A percentile compares a stretch with the other conserved stretches of the same genome.
phyloP scores from a whole-genome alignment of 176 grass and related monocot species.

The Tillandsia leiboldiana region DNA sequence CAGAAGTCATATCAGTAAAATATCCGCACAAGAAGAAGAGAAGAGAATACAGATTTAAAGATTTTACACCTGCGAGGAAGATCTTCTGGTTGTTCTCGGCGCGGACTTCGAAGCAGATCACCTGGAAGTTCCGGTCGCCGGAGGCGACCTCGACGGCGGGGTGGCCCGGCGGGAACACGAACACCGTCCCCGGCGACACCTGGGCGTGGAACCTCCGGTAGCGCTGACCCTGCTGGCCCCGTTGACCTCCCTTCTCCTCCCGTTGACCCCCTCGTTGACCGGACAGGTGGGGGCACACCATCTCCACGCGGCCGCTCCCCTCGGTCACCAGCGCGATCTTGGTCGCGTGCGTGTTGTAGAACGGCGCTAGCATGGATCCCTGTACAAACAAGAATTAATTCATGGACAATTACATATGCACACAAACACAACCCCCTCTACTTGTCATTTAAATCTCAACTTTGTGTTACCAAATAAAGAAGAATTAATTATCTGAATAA shows the following conservation, averaged over 20 bases:
- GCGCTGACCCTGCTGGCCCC: conserved; percentile 12
- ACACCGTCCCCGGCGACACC: conserved; percentile 30
- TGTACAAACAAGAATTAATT: neutral
- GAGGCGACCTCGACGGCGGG: conserved; percentile 40
- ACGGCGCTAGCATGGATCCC: conserved; percentile 71
- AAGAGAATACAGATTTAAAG: no score
- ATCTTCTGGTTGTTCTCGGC: conserved; percentile 55
- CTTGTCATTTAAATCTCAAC: neutral
- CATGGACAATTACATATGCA: neutral
- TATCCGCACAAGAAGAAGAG: no score
- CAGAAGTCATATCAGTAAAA: no score
- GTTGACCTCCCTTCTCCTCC: neutral
- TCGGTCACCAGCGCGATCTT: conserved; percentile 44
- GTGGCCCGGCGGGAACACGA: conserved; percentile 62
- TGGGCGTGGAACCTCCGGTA: conserved; percentile 33
- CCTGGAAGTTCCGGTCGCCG: conserved; percentile 35
- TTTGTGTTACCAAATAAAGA: neutral
- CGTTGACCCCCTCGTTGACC: neutral
- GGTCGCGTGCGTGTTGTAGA: conserved; percentile 44
- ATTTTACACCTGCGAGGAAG: conserved; percentile 41
- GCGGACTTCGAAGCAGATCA: conserved; percentile 54
- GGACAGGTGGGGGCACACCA: conserved; percentile 58
- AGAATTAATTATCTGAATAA: neutral
- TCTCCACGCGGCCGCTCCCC: conserved; percentile 41
- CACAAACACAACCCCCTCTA: neutral